These are phyloP conservation scores for Prototheca wickerhamii DNA, from an alignment of 163 green algal species.

Conservation along the genomic window DNA sequence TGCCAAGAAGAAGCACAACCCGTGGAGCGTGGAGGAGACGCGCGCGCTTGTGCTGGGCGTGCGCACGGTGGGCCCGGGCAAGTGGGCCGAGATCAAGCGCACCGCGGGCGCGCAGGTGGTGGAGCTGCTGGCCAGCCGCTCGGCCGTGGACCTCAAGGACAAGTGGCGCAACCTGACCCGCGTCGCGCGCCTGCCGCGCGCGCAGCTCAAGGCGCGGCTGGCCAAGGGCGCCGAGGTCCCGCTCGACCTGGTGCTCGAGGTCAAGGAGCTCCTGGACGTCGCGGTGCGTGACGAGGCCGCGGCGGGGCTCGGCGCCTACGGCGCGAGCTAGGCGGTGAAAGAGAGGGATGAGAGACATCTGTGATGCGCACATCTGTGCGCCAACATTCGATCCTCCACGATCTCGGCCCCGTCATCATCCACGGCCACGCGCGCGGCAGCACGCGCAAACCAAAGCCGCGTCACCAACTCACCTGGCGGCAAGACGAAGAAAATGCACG, in stretches of 20 bases:
- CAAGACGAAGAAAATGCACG: no score
- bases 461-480: no score
- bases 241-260: slow-evolving; percentile 21
- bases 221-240: slow-evolving; percentile 20
- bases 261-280: slow-evolving; percentile 14
- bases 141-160: slow-evolving; percentile 57
- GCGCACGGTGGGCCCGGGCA: slow-evolving; percentile 32
- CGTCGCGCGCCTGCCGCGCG: slow-evolving; percentile 36
- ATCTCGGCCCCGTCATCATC: no score
- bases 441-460: no score
- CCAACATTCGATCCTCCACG: no score
- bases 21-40: slow-evolving; percentile 50
- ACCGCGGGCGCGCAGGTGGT: slow-evolving; percentile 15
- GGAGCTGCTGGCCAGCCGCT: slow-evolving; percentile 29
- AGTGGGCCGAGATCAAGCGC: slow-evolving; percentile 62
- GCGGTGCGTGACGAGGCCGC: no score
- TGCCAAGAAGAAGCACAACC: slow-evolving; percentile 40
- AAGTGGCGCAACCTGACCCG: slow-evolving; percentile 59
- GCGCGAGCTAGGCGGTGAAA: no score
- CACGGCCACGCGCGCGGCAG: no score
- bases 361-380: no score
- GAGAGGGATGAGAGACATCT: no score
- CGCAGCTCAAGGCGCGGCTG: slow-evolving; percentile 16
- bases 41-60: slow-evolving; percentile 52
- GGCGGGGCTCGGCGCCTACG: no score